These are phyloP conservation scores for Mrakia gelida DNA, from an alignment of 768 basidiomycete genomes.

Conservation along the genomic window DNA sequence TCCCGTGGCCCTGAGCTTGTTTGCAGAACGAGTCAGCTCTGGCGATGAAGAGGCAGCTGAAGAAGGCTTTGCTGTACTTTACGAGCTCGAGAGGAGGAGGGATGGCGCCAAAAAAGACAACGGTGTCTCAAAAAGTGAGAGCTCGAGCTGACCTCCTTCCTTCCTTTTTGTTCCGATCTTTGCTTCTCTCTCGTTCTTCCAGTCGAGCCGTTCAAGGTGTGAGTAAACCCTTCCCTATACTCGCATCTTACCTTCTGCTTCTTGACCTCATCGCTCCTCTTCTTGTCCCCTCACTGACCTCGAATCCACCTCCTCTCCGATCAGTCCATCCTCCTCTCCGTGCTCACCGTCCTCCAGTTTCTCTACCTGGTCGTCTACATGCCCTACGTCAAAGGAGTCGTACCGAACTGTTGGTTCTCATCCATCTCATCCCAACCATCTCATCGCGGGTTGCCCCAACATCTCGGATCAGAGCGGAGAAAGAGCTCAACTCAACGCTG, in stretches of 20 bases:
- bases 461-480: not conserved
- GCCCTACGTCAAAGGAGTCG: conserved; percentile 24
- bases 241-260: too few relatives aligned
- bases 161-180: not conserved
- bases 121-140: not conserved
- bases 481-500: not conserved
- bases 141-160: not conserved
- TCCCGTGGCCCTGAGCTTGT: too few relatives aligned
- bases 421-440: not conserved
- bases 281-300: not conserved
- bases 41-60: too few relatives aligned
- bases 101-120: not conserved
- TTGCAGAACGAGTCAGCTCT: too few relatives aligned
- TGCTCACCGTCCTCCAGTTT: conserved; percentile 21
- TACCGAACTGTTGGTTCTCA: conserved; percentile 15
- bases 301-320: conserved; percentile 1
- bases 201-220: not conserved
- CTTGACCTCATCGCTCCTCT: not conserved
- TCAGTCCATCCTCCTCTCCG: conserved; percentile 16
- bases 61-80: too few relatives aligned
- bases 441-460: not conserved
- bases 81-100: not conserved
- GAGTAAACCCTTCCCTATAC: not conserved
- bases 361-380: conserved; percentile 30
- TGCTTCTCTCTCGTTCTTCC: not conserved